A percentile compares a stretch with the other conserved stretches of the same genome.
These are phyloP conservation scores for Plasmodium relictum DNA, from an alignment of 169 alveolate species.

Conservation along the genomic window DNA sequence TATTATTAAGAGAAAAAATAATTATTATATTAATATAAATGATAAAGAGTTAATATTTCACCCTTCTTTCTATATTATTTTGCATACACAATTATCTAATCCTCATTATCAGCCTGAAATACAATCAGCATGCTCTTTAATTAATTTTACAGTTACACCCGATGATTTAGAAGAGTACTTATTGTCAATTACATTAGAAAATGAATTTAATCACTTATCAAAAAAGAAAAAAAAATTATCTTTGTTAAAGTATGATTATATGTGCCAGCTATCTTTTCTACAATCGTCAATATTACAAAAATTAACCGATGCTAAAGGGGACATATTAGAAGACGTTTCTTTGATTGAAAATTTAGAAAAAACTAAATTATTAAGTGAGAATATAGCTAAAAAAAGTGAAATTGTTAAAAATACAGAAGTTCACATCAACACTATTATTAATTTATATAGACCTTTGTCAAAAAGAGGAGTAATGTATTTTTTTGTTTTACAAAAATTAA, in stretches of 20 bases:
- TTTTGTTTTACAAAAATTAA: slow-evolving; percentile 93
- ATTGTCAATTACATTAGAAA: slow-evolving; percentile 93
- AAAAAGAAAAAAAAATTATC: slow-evolving; percentile 92
- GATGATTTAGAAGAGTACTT: slow-evolving; percentile 96
- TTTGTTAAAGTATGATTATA: slow-evolving; percentile 95
- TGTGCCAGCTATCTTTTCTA: slow-evolving; percentile 93
- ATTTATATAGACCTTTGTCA: slow-evolving; percentile 96
- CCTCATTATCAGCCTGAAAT: slow-evolving; percentile 98
- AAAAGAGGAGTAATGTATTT: slow-evolving; percentile 94
- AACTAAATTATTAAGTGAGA: slow-evolving; percentile 94
- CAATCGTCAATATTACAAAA: slow-evolving; percentile 93
- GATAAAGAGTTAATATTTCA: slow-evolving; percentile 92
- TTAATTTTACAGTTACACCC: slow-evolving; percentile 95
- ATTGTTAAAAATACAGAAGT: slow-evolving; percentile 95
- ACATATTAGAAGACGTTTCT: slow-evolving; percentile 94
- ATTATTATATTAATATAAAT: slow-evolving; percentile 91
- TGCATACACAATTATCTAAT: slow-evolving; percentile 95
- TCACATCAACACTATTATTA: slow-evolving; percentile 94
- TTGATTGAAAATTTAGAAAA: slow-evolving; percentile 95
- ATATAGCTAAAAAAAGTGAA: slow-evolving; percentile 94
- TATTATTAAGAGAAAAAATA: slow-evolving; percentile 92
- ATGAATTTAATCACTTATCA: slow-evolving; percentile 96
- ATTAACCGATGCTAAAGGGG: slow-evolving; percentile 93
- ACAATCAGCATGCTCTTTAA: slow-evolving; percentile 95
- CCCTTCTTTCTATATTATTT: slow-evolving; percentile 91